Percentiles rank a stretch among this genome's conserved stretches.
Conservation (phyloP, 2,329 filamentous ascomycete species). For the Colletotrichum camelliae region DNA sequence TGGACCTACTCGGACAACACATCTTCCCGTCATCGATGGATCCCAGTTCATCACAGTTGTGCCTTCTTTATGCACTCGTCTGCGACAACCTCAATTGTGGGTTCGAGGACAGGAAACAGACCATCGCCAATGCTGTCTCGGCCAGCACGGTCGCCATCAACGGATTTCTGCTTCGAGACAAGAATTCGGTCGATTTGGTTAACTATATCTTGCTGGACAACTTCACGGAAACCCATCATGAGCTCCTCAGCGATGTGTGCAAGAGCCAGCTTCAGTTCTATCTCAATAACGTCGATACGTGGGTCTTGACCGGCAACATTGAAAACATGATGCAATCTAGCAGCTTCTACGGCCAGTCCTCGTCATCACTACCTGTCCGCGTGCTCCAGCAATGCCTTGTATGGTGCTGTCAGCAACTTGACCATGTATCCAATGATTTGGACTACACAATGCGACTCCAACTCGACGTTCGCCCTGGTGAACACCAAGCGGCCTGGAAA, state of each 20-base stretch:
- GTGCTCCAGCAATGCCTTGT: not conserved
- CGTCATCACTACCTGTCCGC: not conserved
- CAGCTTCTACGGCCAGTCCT: no score
- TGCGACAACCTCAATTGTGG: not conserved
- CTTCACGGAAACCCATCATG: not conserved
- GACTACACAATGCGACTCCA: not conserved
- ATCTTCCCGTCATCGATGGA: not conserved
- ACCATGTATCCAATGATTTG: not conserved
- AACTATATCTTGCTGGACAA: not conserved
- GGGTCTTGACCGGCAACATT: not conserved
- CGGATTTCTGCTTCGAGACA: not conserved
- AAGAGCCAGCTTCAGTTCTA: not conserved
- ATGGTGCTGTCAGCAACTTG: not conserved
- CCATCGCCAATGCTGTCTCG: not conserved
- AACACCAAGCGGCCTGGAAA: not conserved
- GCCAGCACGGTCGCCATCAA: not conserved
- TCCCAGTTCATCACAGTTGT: not conserved
- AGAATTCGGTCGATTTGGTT: not conserved
- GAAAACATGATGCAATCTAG: not conserved
- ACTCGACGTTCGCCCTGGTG: not conserved
- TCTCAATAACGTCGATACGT: not conserved
- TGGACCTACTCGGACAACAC: not conserved
- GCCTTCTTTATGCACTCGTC: not conserved
- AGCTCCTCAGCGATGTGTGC: not conserved
- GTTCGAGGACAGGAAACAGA: not conserved